A percentile compares a stretch with the other conserved stretches of the same genome.
Evolutionary conservation across 768 basidiomycete genomes (phyloP).

Genomic region (Agrocybe pediades): DNA sequence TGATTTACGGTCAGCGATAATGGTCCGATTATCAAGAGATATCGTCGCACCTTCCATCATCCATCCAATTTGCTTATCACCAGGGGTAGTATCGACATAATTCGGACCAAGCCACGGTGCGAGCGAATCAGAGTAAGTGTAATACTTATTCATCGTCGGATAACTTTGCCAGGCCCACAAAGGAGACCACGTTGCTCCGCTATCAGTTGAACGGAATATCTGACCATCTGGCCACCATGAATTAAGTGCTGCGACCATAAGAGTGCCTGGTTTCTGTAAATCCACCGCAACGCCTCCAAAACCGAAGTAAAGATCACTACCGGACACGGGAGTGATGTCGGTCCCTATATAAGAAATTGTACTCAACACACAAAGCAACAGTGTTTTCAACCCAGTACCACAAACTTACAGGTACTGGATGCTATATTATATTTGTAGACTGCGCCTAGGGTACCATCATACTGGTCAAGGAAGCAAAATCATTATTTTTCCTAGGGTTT

Average conservation of each 20-base stretch:
- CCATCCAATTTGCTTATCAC: constrained; percentile 61
- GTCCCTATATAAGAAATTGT: constrained; percentile 38
- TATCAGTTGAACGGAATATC: constrained; percentile 60
- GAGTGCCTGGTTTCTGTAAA: constrained; percentile 57
- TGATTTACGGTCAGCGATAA: too few species aligned
- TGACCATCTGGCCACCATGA: constrained; percentile 70
- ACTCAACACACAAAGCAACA: neutral
- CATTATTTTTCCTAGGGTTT: neutral
- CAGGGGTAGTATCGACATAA: constrained; percentile 42
- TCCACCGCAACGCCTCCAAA: constrained; percentile 67
- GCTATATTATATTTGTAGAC: constrained; percentile 56
- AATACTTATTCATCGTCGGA: constrained; percentile 50
- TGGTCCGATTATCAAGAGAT: neutral
- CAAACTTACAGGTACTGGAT: constrained; percentile 47
- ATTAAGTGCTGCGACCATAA: constrained; percentile 71
- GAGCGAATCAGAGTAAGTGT: constrained; percentile 53
- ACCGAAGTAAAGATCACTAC: constrained; percentile 60
- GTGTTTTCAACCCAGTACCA: neutral
- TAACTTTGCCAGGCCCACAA: constrained; percentile 58
- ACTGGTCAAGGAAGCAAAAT: constrained; percentile 32
- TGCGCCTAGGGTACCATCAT: constrained; percentile 55
- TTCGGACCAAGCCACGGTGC: constrained; percentile 64
- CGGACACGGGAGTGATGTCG: constrained; percentile 63
- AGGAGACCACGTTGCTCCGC: constrained; percentile 59
- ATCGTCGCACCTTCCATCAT: constrained; percentile 71